phyloP scores from a whole-genome alignment of 2,329 filamentous ascomycete species.

The Coniochaeta sp. region DNA sequence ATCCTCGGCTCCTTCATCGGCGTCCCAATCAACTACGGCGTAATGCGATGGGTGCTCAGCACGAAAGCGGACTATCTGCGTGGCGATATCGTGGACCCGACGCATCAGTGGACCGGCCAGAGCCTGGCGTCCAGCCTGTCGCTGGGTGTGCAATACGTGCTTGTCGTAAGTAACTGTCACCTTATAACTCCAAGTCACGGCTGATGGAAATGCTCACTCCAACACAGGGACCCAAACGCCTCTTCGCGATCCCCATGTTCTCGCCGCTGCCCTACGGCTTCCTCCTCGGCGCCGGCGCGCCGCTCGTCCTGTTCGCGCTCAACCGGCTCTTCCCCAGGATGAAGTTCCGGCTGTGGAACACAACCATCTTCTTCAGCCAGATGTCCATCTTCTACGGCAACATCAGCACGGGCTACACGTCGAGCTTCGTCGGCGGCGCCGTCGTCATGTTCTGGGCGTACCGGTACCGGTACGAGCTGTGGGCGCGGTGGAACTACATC shows the following conservation, averaged over 20 bases:
- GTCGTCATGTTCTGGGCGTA: conserved; percentile 55
- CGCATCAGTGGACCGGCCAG: conserved; percentile 57
- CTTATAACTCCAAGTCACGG: background rate
- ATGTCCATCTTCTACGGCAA: conserved; percentile 53
- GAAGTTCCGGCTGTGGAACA: conserved; percentile 51
- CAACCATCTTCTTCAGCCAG: conserved; percentile 53
- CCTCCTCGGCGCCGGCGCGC: conserved; percentile 38
- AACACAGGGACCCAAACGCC: conserved; percentile 29
- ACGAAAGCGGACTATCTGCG: conserved; percentile 49
- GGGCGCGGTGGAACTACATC: conserved; percentile 55
- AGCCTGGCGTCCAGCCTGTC: conserved; percentile 41
- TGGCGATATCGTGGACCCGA: conserved; percentile 41
- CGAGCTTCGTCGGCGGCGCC: conserved; percentile 50
- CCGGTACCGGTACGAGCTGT: conserved; percentile 45
- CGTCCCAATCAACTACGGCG: conserved; percentile 54
- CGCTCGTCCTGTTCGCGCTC: conserved; percentile 39
- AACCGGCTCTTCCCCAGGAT: conserved; percentile 44
- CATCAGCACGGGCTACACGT: conserved; percentile 51
- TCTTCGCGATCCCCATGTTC: conserved; percentile 42
- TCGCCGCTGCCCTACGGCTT: conserved; percentile 44
- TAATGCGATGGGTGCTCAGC: conserved; percentile 52
- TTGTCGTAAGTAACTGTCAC: conserved; percentile 29
- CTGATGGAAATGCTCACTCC: background rate
- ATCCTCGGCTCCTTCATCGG: conserved; percentile 52
- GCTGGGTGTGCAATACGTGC: conserved; percentile 51